These are phyloP conservation scores for Leccinum incarnatum DNA, from an alignment of 768 basidiomycete genomes.

Conservation along the genomic window DNA sequence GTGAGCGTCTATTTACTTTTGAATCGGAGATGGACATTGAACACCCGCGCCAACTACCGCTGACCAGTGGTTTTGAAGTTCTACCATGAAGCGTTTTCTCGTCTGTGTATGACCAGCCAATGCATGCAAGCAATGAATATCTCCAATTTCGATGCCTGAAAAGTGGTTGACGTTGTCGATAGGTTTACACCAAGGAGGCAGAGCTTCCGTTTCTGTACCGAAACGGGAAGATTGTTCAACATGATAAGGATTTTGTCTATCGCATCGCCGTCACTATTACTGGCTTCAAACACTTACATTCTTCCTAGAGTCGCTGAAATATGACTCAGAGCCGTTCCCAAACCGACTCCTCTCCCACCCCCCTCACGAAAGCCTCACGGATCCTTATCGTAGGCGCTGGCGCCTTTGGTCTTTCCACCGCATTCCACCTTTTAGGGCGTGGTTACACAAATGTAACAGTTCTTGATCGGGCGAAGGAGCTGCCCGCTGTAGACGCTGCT, in stretches of 20 bases:
- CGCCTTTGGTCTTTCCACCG: constrained; percentile 85
- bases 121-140: neutral
- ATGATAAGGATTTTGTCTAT: neutral
- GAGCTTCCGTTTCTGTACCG: neutral
- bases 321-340: constrained; percentile 3
- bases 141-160: neutral
- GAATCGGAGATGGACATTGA: too few species aligned
- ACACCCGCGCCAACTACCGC: too few species aligned
- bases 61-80: neutral
- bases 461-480: constrained; percentile 61
- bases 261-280: neutral
- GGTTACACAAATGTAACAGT: constrained; percentile 72
- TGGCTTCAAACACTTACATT: neutral
- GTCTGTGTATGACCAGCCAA: neutral
- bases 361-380: constrained; percentile 12
- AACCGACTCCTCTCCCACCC: neutral
- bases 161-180: neutral
- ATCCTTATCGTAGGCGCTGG: constrained; percentile 75
- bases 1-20: too few species aligned
- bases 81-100: neutral
- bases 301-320: neutral
- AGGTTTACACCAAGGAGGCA: neutral
- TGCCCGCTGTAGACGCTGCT: constrained; percentile 85
- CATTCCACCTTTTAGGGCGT: constrained; percentile 67
- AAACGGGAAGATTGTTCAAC: neutral